Conservation (phyloP, 1,139 yeast species). For the Sugiyamaella pinicola region DNA sequence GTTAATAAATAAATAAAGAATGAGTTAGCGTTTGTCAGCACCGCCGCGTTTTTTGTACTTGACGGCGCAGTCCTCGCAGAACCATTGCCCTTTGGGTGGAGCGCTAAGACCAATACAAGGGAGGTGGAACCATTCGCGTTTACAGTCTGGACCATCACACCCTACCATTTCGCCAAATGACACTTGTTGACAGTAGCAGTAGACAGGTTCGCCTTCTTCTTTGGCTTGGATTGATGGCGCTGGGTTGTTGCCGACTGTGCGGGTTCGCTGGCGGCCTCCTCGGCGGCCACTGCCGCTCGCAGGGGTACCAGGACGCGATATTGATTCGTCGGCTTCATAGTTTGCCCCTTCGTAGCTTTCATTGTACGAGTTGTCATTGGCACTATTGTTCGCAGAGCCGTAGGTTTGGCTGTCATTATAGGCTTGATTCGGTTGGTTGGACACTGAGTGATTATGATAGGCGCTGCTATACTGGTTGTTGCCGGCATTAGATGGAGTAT, state of each 20-base stretch:
- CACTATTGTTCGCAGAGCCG: constrained; percentile 4
- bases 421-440: neutral
- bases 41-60: constrained; percentile 31
- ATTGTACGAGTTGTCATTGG: constrained; percentile 16
- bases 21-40: constrained; percentile 16
- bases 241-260: constrained; percentile 16
- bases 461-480: neutral
- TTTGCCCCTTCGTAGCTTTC: constrained; percentile 16
- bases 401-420: neutral
- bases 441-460: neutral
- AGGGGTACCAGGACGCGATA: constrained; percentile 30
- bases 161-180: constrained; percentile 99
- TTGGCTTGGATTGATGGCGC: constrained; percentile 7
- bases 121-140: constrained; percentile 95
- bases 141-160: constrained; percentile 92
- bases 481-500: neutral
- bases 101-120: constrained; percentile 92
- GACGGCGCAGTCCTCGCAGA: constrained; percentile 79
- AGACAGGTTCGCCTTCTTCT: constrained; percentile 64
- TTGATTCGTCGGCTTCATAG: constrained; percentile 4
- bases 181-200: constrained; percentile 94
- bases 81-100: constrained; percentile 97
- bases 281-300: constrained; percentile 20
- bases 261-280: constrained; percentile 23
- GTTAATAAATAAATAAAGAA: neutral